A percentile compares a stretch with the other conserved stretches of the same genome.
Conservation (phyloP, 768 basidiomycete species). For the Psilocybe azurescens region DNA sequence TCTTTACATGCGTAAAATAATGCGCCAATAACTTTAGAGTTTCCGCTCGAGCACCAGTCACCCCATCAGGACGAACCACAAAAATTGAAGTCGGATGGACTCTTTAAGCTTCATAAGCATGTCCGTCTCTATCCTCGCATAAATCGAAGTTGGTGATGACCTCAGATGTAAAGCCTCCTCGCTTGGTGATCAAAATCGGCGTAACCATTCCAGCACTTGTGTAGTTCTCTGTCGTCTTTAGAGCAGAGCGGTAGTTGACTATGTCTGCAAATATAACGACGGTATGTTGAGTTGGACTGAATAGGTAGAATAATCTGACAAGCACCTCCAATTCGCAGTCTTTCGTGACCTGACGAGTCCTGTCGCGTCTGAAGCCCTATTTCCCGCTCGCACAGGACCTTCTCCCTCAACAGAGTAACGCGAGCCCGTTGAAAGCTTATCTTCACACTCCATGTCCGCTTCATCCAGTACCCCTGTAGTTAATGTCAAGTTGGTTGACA, state of each 20-base stretch:
- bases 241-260: conserved; percentile 21
- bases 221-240: conserved; percentile 19
- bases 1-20: too few species aligned
- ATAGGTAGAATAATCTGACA: conserved; percentile 39
- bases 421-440: background rate
- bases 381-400: conserved; percentile 40
- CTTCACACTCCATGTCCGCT: background rate
- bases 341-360: conserved; percentile 17
- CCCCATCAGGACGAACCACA: conserved; percentile 35
- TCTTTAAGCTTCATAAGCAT: conserved; percentile 32
- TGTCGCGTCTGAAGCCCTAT: conserved; percentile 52
- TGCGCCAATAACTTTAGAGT: background rate
- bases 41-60: conserved; percentile 27
- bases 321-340: conserved; percentile 16
- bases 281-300: conserved; percentile 40
- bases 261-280: conserved; percentile 42
- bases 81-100: conserved; percentile 57
- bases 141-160: conserved; percentile 22
- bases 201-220: conserved; percentile 24
- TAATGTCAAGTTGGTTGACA: conserved; percentile 52
- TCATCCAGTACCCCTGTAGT: conserved; percentile 60
- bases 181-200: conserved; percentile 29
- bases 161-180: conserved; percentile 9
- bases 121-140: conserved; percentile 29
- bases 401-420: conserved; percentile 27